Evolutionary conservation across 2,329 filamentous ascomycete genomes (phyloP).

Genomic region (Aspergillus quadricinctus): DNA sequence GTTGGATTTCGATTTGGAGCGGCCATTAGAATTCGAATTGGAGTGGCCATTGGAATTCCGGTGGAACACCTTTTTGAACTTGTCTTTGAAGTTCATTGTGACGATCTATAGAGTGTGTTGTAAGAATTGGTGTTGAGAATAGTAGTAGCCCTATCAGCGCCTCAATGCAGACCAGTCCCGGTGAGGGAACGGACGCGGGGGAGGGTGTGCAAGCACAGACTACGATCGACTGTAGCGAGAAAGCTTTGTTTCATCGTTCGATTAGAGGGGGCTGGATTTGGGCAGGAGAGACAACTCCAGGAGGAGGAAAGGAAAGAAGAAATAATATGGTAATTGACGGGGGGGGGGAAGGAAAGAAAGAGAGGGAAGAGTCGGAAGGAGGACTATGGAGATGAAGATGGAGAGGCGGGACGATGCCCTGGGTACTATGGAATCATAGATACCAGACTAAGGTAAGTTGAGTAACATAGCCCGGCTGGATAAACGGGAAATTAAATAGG

Average conservation of each 20-base stretch:
- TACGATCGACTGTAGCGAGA: slow-evolving; percentile 13
- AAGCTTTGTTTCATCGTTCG: slow-evolving; percentile 27
- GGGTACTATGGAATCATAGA: background rate
- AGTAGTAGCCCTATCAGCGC: slow-evolving; percentile 4
- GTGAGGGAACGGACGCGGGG: slow-evolving; percentile 25
- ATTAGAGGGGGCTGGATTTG: slow-evolving; percentile 1
- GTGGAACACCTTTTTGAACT: slow-evolving; percentile 34
- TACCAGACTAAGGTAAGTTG: background rate
- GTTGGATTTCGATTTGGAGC: slow-evolving; percentile 12
- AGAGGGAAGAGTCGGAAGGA: background rate
- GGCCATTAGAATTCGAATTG: slow-evolving; percentile 17
- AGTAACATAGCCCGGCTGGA: background rate
- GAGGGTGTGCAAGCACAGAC: slow-evolving; percentile 31
- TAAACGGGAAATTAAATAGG: background rate
- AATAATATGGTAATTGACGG: background rate
- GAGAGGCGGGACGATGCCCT: slow-evolving; percentile 1
- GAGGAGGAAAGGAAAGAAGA: slow-evolving; percentile 1
- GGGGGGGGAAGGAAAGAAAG: background rate
- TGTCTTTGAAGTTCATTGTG: slow-evolving; percentile 38
- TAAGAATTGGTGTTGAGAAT: background rate
- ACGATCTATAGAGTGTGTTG: background rate
- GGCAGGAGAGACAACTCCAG: background rate
- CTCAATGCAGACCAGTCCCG: slow-evolving; percentile 29
- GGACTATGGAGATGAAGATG: background rate
- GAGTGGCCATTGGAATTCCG: slow-evolving; percentile 19